Evolutionary conservation across 2,329 filamentous ascomycete genomes (phyloP).

Genomic region (Penicillium sclerotigenum): DNA sequence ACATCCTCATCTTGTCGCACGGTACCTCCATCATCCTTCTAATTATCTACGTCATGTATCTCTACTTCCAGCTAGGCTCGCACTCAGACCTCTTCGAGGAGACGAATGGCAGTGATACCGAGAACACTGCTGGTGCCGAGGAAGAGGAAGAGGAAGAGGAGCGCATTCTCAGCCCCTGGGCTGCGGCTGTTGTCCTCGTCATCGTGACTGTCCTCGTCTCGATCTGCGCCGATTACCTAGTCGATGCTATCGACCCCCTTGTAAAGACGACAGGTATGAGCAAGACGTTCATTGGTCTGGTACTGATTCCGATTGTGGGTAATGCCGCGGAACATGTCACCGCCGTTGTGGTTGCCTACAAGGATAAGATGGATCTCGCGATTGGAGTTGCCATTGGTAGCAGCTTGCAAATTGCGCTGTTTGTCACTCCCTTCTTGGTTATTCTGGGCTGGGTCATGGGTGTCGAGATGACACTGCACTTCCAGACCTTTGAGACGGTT

Average conservation of each 20-base stretch:
- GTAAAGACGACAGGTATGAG: slow-evolving; percentile 69
- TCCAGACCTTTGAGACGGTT: slow-evolving; percentile 76
- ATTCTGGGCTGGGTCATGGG: slow-evolving; percentile 76
- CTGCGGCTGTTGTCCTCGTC: slow-evolving; percentile 65
- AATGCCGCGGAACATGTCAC: slow-evolving; percentile 81
- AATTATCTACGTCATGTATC: slow-evolving; percentile 70
- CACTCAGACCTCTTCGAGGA: slow-evolving; percentile 69
- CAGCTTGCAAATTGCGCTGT: slow-evolving; percentile 76
- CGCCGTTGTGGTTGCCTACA: slow-evolving; percentile 72
- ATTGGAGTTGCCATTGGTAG: slow-evolving; percentile 80
- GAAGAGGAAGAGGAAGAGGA: slow-evolving; percentile 50
- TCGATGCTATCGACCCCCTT: slow-evolving; percentile 70
- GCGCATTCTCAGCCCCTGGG: slow-evolving; percentile 59
- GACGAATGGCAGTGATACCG: slow-evolving; percentile 42
- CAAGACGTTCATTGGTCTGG: slow-evolving; percentile 77
- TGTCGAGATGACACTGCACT: slow-evolving; percentile 72
- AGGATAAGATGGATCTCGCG: slow-evolving; percentile 65
- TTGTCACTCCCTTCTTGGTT: slow-evolving; percentile 76
- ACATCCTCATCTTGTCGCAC: slow-evolving; percentile 69
- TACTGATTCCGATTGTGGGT: slow-evolving; percentile 74
- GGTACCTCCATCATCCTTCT: slow-evolving; percentile 74
- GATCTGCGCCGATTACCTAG: slow-evolving; percentile 72
- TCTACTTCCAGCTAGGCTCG: slow-evolving; percentile 73
- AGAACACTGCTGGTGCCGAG: slow-evolving; percentile 22
- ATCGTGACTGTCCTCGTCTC: slow-evolving; percentile 68